Evolutionary conservation across 768 basidiomycete species (phyloP).

Genomic region (Astraeus odoratus): DNA sequence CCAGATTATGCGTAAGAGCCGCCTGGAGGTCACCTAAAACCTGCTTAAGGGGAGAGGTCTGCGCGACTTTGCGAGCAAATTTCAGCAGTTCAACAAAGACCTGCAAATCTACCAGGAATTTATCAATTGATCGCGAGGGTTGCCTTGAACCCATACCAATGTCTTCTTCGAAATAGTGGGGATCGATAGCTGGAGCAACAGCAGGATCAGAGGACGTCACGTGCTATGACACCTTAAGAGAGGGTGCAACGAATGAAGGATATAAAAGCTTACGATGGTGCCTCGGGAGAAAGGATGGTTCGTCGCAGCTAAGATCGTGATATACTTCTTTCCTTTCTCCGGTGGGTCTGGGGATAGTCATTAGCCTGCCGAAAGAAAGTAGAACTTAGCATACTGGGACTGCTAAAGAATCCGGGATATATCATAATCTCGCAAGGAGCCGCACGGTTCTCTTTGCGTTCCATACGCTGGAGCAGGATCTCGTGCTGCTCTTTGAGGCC

Average conservation of each 20-base stretch:
- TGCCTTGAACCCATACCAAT: conserved; percentile 23
- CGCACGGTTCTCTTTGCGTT: conserved; percentile 7
- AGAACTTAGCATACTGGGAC: conserved; percentile 17
- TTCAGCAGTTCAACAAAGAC: conserved; percentile 37
- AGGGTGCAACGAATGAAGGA: neutral
- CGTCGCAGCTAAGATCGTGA: conserved; percentile 30
- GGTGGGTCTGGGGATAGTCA: conserved; percentile 21
- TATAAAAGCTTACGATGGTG: conserved; percentile 33
- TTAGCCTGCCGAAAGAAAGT: neutral
- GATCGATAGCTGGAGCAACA: conserved; percentile 33
- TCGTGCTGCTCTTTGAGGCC: conserved; percentile 6
- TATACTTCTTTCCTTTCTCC: conserved; percentile 35
- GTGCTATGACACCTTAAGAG: conserved; percentile 15
- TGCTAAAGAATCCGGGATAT: conserved; percentile 20
- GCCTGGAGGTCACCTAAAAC: conserved; percentile 36
- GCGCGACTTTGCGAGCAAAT: conserved; percentile 50
- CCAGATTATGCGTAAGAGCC: too few relatives aligned
- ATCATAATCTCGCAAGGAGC: conserved; percentile 29
- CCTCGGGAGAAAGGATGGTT: conserved; percentile 45
- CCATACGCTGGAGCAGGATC: conserved; percentile 20
- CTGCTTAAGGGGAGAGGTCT: conserved; percentile 42
- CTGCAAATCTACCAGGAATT: conserved; percentile 23
- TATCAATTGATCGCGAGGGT: neutral
- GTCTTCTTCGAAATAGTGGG: conserved; percentile 36
- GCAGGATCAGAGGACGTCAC: conserved; percentile 28